Evolutionary conservation across 1,139 yeast species (phyloP).

Genomic region (Pichia sp.): DNA sequence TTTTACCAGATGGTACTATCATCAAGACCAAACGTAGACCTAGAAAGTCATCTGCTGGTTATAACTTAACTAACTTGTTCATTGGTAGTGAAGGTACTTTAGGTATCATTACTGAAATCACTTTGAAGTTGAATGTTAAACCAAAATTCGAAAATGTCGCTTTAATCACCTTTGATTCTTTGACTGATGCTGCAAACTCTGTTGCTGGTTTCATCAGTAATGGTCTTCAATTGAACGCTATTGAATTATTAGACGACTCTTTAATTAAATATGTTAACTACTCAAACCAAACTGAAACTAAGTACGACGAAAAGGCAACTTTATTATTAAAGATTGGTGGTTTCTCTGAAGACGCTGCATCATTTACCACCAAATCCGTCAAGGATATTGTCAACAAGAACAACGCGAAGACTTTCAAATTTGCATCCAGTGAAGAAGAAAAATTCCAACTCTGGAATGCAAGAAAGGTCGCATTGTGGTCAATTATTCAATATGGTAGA

Average conservation of each 20-base stretch:
- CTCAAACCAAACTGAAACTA: conserved; percentile 56
- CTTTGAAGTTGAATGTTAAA: conserved; percentile 63
- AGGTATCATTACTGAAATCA: conserved; percentile 74
- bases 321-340: conserved; percentile 81
- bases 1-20: conserved; percentile 76
- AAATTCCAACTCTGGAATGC: conserved; percentile 83
- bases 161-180: conserved; percentile 59
- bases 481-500: conserved; percentile 69
- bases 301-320: conserved; percentile 77
- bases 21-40: conserved; percentile 73
- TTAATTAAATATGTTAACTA: conserved; percentile 68
- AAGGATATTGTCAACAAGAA: conserved; percentile 51
- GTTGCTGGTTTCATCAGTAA: conserved; percentile 56
- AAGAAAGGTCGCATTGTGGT: conserved; percentile 84
- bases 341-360: conserved; percentile 45
- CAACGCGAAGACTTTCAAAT: conserved; percentile 45
- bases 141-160: conserved; percentile 65
- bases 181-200: conserved; percentile 63
- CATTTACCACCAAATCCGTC: conserved; percentile 55
- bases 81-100: conserved; percentile 78
- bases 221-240: conserved; percentile 67
- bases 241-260: conserved; percentile 64
- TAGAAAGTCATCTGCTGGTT: conserved; percentile 76
- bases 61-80: conserved; percentile 64
- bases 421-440: conserved; percentile 63